Evolutionary conservation across 1,284 basidiomycete genomes (phyloP), one percentile per base, ranked within the genome.

Genomic region (Sporisorium exsertum): DNA sequence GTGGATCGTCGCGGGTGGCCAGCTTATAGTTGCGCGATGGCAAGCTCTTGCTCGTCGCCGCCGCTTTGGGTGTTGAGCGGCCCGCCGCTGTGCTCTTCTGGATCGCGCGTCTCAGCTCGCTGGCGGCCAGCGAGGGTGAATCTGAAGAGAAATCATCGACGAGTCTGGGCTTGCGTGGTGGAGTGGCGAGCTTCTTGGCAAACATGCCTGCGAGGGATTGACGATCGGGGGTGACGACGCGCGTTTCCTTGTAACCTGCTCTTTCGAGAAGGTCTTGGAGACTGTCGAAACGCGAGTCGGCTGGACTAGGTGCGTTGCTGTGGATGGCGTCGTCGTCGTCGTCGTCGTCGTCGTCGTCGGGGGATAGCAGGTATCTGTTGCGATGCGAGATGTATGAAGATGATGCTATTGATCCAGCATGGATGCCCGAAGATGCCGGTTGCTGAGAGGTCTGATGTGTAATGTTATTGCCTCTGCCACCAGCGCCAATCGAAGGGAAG

Each of bases 181-280:
- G 67, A 13, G 67, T 64, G n/a, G 52, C 59, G 42, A 58, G 51
- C 57, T 63, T 65, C 18, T 60, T 64, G 50, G 71, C 64, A 47
- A 65, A 69, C 70, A 73, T 77, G 51, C 43, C 58, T 40, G 58
- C 64, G 6, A 69, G 50, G n/a, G 63, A 55, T 27, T 65, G 56
- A 15, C 64, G 64, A 22, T 73, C 70, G 2, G 82, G 82, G 0
- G 82, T 83, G 64, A 84, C 64, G 35, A 84, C 72, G 29, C 82
- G 72, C n/a, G 81, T 83, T 60, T 84, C 82, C 51, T 82, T 81
- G 77, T 84, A 84, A 13, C 82, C 82, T 3, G 82, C 81, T 46
- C 75, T 55, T 54, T 82, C 79, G 26, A 84, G 75, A 3, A 84
- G 71, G 24, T 83, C 80, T 49, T 83, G 81, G 16, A 84, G 68